Evolutionary conservation across 176 grass and related monocot genomes (phyloP).

Genomic region (Phyllostachys edulis): DNA sequence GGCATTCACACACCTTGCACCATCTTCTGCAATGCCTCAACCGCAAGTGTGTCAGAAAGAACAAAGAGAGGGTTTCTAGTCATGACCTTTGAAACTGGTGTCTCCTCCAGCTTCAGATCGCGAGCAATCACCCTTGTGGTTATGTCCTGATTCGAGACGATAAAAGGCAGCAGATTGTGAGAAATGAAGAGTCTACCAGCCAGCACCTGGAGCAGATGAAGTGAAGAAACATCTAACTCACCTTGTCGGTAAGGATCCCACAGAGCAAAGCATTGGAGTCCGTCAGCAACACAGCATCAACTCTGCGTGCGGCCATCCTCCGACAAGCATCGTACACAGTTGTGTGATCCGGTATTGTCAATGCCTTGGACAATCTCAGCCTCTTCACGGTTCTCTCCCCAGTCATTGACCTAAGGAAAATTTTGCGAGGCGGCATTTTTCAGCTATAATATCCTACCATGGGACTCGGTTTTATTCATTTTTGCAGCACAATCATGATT

Average conservation of each 20-base stretch:
- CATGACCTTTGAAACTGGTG: slow-evolving; percentile 93
- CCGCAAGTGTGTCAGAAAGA: slow-evolving; percentile 80
- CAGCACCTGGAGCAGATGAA: background rate
- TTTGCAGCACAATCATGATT: background rate
- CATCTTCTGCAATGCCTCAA: slow-evolving; percentile 99
- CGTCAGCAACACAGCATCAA: slow-evolving; percentile 84
- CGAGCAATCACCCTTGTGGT: slow-evolving; percentile 85
- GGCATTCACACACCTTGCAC: slow-evolving; percentile 73
- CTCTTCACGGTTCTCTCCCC: slow-evolving; percentile 92
- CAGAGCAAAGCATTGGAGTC: slow-evolving; percentile 92
- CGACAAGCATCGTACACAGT: slow-evolving; percentile 76
- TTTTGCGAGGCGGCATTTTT: background rate
- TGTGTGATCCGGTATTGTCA: slow-evolving; percentile 89
- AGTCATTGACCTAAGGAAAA: slow-evolving; percentile 29
- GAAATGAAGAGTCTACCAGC: background rate
- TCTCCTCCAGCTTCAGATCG: slow-evolving; percentile 94
- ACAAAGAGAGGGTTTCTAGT: slow-evolving; percentile 89
- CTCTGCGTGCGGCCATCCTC: slow-evolving; percentile 74
- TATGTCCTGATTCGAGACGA: slow-evolving; percentile 54
- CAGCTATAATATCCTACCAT: background rate
- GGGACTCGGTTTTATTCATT: background rate
- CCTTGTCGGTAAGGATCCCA: slow-evolving; percentile 98
- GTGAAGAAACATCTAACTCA: slow-evolving; percentile 26
- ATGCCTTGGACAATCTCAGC: slow-evolving; percentile 82
- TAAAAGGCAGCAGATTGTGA: slow-evolving; percentile 15